Evolutionary conservation across 108 stramenopile species (phyloP).

Genomic region (Aureococcus anophagefferens): DNA sequence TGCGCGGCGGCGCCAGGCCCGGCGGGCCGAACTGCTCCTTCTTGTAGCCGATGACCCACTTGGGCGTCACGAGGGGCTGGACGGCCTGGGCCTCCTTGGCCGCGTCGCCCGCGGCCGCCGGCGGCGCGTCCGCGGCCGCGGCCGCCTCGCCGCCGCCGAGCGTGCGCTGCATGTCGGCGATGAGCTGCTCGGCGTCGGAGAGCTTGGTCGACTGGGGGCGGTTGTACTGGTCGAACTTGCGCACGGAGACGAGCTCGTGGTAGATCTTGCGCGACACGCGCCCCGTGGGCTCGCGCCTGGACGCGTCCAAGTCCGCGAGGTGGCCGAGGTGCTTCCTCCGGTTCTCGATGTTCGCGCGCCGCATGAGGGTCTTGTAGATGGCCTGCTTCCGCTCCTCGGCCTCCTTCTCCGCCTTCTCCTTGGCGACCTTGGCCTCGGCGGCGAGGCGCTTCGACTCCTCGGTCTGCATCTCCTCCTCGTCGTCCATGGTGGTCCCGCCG

Average conservation of each 20-base stretch:
- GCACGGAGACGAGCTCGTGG: not conserved
- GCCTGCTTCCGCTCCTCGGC: not conserved
- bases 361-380: not conserved
- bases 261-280: slow-evolving; percentile 1
- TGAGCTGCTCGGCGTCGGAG: not conserved
- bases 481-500: too few species aligned
- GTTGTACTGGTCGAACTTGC: not conserved
- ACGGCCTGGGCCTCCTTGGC: not conserved
- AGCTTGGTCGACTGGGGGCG: not conserved
- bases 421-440: too few species aligned
- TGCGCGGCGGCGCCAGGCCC: slow-evolving; percentile 9
- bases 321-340: not conserved
- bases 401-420: too few species aligned
- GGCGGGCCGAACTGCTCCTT: slow-evolving; percentile 8
- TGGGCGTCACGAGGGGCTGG: slow-evolving; percentile 1
- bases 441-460: too few species aligned
- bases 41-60: slow-evolving; percentile 15
- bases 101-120: too few species aligned
- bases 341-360: not conserved
- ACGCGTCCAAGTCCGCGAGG: not conserved
- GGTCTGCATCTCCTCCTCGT: too few species aligned
- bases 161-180: not conserved
- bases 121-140: not conserved
- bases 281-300: not conserved
- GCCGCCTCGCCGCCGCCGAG: not conserved